Conservation (phyloP, 805 yeast genomes). For the Wickerhamomyces sydowiorum region DNA sequence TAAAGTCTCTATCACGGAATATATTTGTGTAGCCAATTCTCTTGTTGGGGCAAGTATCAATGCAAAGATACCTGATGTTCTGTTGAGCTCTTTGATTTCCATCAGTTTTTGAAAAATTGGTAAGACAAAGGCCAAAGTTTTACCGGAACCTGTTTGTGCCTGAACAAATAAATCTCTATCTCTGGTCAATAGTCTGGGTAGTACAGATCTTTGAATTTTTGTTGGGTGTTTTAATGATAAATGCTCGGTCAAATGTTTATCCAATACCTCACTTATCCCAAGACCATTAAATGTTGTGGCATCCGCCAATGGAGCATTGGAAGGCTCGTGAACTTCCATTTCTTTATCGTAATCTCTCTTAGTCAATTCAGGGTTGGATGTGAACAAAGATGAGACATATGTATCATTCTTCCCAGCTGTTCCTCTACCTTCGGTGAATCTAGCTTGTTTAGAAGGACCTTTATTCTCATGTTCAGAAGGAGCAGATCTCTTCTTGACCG, state of each 20-base stretch:
- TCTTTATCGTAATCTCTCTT: conserved; percentile 33
- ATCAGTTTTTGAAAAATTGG: conserved; percentile 78
- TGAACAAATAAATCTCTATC: conserved; percentile 74
- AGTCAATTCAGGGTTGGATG: conserved; percentile 53
- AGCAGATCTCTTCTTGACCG: conserved; percentile 11
- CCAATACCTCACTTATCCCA: conserved; percentile 53
- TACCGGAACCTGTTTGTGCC: conserved; percentile 99
- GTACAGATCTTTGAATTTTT: conserved; percentile 73
- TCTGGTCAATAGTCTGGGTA: conserved; percentile 51
- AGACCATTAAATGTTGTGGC: conserved; percentile 65
- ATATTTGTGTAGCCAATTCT: conserved; percentile 89
- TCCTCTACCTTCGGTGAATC: conserved; percentile 43
- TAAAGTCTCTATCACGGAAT: conserved; percentile 69
- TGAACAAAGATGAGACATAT: conserved; percentile 81
- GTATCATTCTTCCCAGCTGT: conserved; percentile 51
- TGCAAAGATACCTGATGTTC: conserved; percentile 85
- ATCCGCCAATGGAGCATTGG: conserved; percentile 79
- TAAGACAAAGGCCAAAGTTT: conserved; percentile 79
- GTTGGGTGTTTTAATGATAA: conserved; percentile 69
- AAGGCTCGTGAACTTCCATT: conserved; percentile 39
- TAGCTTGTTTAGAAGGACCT: conserved; percentile 30
- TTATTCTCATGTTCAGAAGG: conserved; percentile 6
- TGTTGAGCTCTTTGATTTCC: conserved; percentile 39
- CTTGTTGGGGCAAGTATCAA: conserved; percentile 89
- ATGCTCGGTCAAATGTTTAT: conserved; percentile 48